Conservation (phyloP, 495 filamentous ascomycete genomes). For the Neurospora tetrasperma region DNA sequence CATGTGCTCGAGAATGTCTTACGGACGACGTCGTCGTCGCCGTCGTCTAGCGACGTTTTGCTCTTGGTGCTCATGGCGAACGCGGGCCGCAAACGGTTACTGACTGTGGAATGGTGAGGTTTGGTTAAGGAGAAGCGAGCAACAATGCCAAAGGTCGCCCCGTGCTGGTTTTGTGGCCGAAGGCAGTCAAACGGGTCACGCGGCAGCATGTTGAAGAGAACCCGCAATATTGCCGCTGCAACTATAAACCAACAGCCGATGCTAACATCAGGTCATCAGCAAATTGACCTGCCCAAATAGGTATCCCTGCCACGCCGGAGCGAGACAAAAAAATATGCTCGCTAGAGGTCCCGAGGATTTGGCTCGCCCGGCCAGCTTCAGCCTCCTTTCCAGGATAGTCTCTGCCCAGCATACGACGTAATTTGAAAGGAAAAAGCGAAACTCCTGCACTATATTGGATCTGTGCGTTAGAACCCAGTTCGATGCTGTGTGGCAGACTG, state of each 20-base stretch:
- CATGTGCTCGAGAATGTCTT: neutral
- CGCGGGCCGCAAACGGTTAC: neutral
- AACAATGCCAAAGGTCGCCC: neutral
- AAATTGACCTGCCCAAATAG: no score
- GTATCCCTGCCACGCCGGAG: neutral
- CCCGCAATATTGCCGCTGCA: no score
- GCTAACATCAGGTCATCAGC: no score
- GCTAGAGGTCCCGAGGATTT: neutral
- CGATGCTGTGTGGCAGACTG: constrained; percentile 4
- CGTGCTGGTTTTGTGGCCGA: neutral
- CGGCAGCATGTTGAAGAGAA: no score
- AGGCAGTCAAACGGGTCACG: neutral
- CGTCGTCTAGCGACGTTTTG: neutral
- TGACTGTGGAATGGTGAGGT: neutral
- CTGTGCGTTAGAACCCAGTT: constrained; percentile 2
- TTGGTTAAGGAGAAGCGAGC: neutral
- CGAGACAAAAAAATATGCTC: neutral
- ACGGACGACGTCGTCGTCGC: neutral
- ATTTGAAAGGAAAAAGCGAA: constrained; percentile 14
- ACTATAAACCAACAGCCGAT: no score
- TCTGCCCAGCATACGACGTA: constrained; percentile 6
- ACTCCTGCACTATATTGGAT: constrained; percentile 1
- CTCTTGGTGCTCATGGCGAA: neutral
- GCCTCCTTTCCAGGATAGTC: neutral
- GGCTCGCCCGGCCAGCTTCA: neutral